Conservation (phyloP, 1,139 yeast genomes). For the Candida frijolesensis region DNA sequence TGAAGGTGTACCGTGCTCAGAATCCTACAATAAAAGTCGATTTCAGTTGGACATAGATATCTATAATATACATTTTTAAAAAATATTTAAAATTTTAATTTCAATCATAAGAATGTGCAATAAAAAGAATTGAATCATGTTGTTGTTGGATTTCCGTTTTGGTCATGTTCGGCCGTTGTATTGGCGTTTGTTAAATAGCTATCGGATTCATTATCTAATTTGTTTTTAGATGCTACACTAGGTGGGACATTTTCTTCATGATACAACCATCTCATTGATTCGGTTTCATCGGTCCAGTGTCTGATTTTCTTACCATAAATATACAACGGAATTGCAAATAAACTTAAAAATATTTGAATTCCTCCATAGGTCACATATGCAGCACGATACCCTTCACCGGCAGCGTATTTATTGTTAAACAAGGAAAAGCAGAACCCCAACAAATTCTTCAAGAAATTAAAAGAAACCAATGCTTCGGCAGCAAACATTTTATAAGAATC, state of each 20-base stretch:
- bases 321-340: constrained; percentile 55
- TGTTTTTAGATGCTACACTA: constrained; percentile 9
- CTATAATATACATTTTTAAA: background rate
- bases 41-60: constrained; percentile 6
- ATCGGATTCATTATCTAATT: constrained; percentile 1
- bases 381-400: constrained; percentile 44
- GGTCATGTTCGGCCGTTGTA: background rate
- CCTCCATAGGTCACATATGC: constrained; percentile 57
- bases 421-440: constrained; percentile 60
- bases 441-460: constrained; percentile 56
- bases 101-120: background rate
- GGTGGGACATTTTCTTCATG: constrained; percentile 25
- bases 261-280: constrained; percentile 37
- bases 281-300: constrained; percentile 52
- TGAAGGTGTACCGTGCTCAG: constrained; percentile 24
- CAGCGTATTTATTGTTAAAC: constrained; percentile 52
- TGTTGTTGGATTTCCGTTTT: background rate
- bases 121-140: no score
- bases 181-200: constrained; percentile 1
- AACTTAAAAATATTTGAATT: constrained; percentile 50
- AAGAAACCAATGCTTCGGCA: constrained; percentile 58
- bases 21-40: constrained; percentile 12
- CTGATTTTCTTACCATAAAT: constrained; percentile 56
- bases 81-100: background rate
- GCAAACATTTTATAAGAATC: constrained; percentile 63